These are phyloP conservation scores for Galium porrigens DNA, from an alignment of 305 asterid species.

Conservation along the genomic window DNA sequence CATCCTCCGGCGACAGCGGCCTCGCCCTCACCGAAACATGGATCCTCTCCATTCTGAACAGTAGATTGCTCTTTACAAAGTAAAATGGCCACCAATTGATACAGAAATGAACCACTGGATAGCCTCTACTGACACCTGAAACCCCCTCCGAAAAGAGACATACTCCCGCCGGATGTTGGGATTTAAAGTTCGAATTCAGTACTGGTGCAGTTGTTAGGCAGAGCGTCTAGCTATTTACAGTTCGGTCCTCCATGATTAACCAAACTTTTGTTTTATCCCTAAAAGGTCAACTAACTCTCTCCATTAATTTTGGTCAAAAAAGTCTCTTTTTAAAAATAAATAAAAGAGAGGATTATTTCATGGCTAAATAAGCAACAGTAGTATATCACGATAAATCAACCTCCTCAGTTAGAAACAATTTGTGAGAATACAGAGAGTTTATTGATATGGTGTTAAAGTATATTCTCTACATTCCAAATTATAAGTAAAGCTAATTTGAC, in stretches of 20 bases:
- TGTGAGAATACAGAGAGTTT: too few relatives aligned
- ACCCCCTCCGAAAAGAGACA: background rate
- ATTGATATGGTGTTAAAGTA: too few relatives aligned
- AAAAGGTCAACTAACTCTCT: too few relatives aligned
- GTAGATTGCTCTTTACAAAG: background rate
- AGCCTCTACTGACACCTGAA: background rate
- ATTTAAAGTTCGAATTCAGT: background rate
- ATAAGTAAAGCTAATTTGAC: too few relatives aligned
- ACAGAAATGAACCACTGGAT: background rate
- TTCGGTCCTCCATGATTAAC: background rate
- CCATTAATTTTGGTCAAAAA: too few relatives aligned
- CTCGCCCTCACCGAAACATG: slow-evolving; percentile 72
- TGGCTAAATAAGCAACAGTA: too few relatives aligned
- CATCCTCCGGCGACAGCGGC: slow-evolving; percentile 65
- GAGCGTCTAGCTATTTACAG: background rate
- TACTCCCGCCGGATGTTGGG: background rate
- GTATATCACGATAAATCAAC: too few relatives aligned
- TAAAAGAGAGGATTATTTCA: too few relatives aligned
- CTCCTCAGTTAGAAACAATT: too few relatives aligned
- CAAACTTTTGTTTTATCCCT: too few relatives aligned
- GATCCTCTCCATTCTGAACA: slow-evolving; percentile 55
- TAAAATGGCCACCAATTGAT: background rate
- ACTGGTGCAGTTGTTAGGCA: background rate
- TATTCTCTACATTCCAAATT: too few relatives aligned
- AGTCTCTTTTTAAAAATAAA: too few relatives aligned